These are phyloP conservation scores for Cercophora sp. DNA, from an alignment of 495 filamentous ascomycete species.

Conservation along the genomic window DNA sequence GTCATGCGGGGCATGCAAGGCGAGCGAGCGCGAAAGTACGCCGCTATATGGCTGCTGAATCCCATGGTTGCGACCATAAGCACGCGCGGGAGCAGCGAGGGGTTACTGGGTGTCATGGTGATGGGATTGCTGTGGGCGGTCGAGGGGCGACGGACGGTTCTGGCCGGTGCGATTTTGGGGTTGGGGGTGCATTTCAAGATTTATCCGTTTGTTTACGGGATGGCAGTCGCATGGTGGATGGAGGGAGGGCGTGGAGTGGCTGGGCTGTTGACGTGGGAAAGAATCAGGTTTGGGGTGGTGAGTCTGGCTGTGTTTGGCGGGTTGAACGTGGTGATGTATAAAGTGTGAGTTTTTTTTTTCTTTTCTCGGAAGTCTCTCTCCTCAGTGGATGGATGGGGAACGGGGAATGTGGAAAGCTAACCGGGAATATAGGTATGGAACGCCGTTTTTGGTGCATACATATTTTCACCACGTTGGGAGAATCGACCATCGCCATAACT, in stretches of 20 bases:
- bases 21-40: slow-evolving; percentile 62
- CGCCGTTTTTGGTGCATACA: slow-evolving; percentile 78
- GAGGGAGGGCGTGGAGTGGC: slow-evolving; percentile 48
- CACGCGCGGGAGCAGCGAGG: slow-evolving; percentile 90
- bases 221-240: slow-evolving; percentile 84
- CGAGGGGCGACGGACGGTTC: slow-evolving; percentile 47
- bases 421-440: slow-evolving; percentile 58
- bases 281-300: slow-evolving; percentile 58
- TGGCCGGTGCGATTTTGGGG: slow-evolving; percentile 76
- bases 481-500: slow-evolving; percentile 96
- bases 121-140: slow-evolving; percentile 79
- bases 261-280: slow-evolving; percentile 57
- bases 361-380: neutral
- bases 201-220: slow-evolving; percentile 93
- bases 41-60: slow-evolving; percentile 88
- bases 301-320: slow-evolving; percentile 66
- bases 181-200: slow-evolving; percentile 96
- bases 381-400: too few species aligned
- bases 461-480: slow-evolving; percentile 89
- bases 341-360: slow-evolving; percentile 47
- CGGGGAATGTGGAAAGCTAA: too few species aligned
- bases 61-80: slow-evolving; percentile 97
- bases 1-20: slow-evolving; percentile 28
- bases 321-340: slow-evolving; percentile 76
- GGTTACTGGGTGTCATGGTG: slow-evolving; percentile 78